Conservation (phyloP, 2,329 filamentous ascomycete genomes). For the Ceratocystis albifundus region DNA sequence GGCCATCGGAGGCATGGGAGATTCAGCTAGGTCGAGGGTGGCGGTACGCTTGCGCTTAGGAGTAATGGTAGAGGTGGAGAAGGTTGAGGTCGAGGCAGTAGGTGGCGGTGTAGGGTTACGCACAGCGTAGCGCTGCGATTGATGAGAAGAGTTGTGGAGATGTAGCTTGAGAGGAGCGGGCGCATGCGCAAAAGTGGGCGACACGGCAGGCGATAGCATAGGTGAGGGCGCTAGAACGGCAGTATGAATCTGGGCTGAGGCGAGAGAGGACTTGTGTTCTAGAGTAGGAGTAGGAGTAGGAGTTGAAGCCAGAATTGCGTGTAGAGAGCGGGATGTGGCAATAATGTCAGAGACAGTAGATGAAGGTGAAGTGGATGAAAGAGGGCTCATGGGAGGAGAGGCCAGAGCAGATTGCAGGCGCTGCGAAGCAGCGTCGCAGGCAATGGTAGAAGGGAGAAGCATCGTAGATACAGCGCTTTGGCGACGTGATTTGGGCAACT, state of each 20-base stretch:
- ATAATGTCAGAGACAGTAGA: constrained; percentile 41
- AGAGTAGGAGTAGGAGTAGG: constrained; percentile 20
- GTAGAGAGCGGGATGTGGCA: constrained; percentile 49
- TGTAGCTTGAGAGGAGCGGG: constrained; percentile 13
- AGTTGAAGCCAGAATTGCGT: constrained; percentile 43
- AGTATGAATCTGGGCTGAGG: not conserved
- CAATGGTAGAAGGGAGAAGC: constrained; percentile 48
- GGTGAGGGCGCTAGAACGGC: constrained; percentile 10
- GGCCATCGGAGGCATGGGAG: constrained; percentile 13
- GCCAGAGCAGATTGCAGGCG: constrained; percentile 40
- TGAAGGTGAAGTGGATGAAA: constrained; percentile 24
- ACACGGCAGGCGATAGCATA: too few relatives aligned
- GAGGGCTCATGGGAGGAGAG: constrained; percentile 49
- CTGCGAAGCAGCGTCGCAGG: constrained; percentile 45
- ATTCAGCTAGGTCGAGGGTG: constrained; percentile 14
- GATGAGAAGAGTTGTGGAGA: not conserved
- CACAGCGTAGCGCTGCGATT: constrained; percentile 24
- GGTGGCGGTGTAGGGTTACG: constrained; percentile 36
- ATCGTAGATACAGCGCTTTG: constrained; percentile 31
- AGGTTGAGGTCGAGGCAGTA: constrained; percentile 28
- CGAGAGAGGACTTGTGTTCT: constrained; percentile 6
- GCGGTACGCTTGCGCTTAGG: constrained; percentile 30
- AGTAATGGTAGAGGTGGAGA: constrained; percentile 43
- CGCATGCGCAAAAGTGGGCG: constrained; percentile 12
- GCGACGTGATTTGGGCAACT: not conserved